A percentile compares a stretch with the other conserved stretches of the same genome.
phyloP scores from a whole-genome alignment of 2,329 filamentous ascomycete species.

The Aspergillus quadricinctus region DNA sequence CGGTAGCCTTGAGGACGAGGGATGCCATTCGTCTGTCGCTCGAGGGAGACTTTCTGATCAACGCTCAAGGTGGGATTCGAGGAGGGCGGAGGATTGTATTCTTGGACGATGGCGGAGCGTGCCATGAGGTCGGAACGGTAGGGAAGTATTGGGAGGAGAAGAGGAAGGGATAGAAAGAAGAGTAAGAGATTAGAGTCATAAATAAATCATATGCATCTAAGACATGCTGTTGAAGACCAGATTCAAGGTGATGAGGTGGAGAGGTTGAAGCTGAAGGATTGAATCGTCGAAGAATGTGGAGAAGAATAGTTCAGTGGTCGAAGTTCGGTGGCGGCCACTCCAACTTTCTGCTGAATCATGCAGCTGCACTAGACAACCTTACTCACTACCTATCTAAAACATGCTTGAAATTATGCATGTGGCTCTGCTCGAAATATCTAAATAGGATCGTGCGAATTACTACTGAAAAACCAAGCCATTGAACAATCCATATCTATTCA shows the following conservation, averaged over 20 bases:
- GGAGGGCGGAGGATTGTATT: slow-evolving; percentile 42
- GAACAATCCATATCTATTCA: not conserved
- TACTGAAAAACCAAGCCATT: not conserved
- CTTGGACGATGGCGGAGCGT: slow-evolving; percentile 45
- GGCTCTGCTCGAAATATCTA: not conserved
- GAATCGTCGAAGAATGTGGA: not conserved
- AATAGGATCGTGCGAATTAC: not conserved
- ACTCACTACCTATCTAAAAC: not conserved
- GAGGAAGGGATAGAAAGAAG: slow-evolving; percentile 4
- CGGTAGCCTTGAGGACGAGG: slow-evolving; percentile 77
- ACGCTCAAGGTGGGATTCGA: slow-evolving; percentile 43
- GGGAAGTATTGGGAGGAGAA: slow-evolving; percentile 1
- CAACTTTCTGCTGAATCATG: too few species aligned
- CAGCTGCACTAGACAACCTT: too few species aligned
- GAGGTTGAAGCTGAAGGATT: not conserved
- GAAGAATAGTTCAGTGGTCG: not conserved
- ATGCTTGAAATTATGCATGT: not conserved
- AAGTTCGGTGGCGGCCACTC: not conserved
- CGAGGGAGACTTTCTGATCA: slow-evolving; percentile 49
- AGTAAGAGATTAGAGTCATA: not conserved
- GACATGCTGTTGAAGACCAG: not conserved
- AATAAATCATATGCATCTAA: not conserved
- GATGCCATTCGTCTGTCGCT: slow-evolving; percentile 63
- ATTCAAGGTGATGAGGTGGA: not conserved
- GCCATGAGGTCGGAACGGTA: slow-evolving; percentile 29